Base-by-base conservation (phyloP, 495 filamentous ascomycete species). In the Penicillium subrubescens region DNA sequence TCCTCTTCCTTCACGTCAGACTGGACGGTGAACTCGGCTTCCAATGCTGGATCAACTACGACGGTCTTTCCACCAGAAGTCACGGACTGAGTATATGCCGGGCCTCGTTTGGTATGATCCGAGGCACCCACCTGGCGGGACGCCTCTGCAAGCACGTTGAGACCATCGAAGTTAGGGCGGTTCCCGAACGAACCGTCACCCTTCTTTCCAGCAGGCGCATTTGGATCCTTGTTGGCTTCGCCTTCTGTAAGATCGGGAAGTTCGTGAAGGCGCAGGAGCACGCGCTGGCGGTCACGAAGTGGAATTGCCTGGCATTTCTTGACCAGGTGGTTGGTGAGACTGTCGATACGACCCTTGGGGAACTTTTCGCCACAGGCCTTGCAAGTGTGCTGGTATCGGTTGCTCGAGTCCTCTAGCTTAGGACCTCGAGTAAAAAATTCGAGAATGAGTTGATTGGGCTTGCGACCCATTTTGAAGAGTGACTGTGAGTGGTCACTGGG, bases 321-420 rank as follows among this genome's bases (percentile, higher is more conserved):
- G 48, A 89, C 84, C 52, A 96, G 79, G 71, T 96, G 92, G 66
- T 79, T 88, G 35, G 85, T 89, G 21, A 96, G 77, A 69, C 86
- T 91, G 63, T 96, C 92, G 70, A 91, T 87, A 56, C 92, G 86
- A 66, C 92, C 92, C 68, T 94, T 94, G 50, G 91, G 90, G 63
- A 94, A 94, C 67, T 88, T 86, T 69, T 94, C 90, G 53, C 91
- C 90, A 69, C 92, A 96, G 44, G 86, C 82, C 79, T 92, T 92
- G 84, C 92, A 96, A 4, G 89, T 92, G 73, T 94, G 90, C 67
- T 90, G 87, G 69, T 96, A 96, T 50, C 92, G 86, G 74, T 96
- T 96, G 79, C 89, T 92, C 61, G 89, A 87, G 72, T 95, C 92
- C 68, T 89, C 87, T 68, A 94, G 81, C 76, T 94, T 95, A 15